Evolutionary conservation across 1,284 basidiomycete genomes (phyloP).

Genomic region (Rhizopogon parksii): DNA sequence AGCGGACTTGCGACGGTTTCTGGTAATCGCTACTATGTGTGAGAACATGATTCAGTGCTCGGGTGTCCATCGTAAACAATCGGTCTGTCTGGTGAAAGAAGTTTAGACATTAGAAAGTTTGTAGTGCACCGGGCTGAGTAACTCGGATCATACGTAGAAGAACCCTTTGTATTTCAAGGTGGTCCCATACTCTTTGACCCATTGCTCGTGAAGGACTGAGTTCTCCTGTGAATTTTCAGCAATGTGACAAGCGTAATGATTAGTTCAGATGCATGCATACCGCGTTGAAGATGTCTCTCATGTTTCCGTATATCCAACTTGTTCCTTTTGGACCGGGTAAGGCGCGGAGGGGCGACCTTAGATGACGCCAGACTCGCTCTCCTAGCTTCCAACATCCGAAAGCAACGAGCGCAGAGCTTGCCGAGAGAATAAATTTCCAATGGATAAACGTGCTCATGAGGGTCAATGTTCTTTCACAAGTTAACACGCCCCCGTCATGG

Average conservation of each 20-base stretch:
- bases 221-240: constrained; percentile 27
- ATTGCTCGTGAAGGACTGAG: constrained; percentile 39
- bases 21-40: constrained; percentile 29
- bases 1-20: constrained; percentile 24
- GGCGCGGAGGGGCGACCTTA: constrained; percentile 37
- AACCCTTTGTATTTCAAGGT: constrained; percentile 42
- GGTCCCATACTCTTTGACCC: constrained; percentile 49
- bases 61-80: constrained; percentile 29
- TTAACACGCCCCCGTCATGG: too few species aligned
- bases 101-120: not conserved
- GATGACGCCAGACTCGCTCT: constrained; percentile 21
- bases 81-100: constrained; percentile 13
- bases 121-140: constrained; percentile 4
- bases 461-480: not conserved
- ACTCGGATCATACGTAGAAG: constrained; percentile 35
- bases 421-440: constrained; percentile 14
- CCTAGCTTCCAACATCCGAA: constrained; percentile 30
- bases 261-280: constrained; percentile 23
- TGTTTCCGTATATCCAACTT: constrained; percentile 49
- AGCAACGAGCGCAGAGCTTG: constrained; percentile 15
- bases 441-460: not conserved
- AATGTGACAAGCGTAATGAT: not conserved
- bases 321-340: constrained; percentile 45
- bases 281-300: constrained; percentile 36
- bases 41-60: constrained; percentile 33